These are phyloP conservation scores for Dissophora ornata DNA, from an alignment of 192 early-diverging fungal genomes.

Conservation along the genomic window DNA sequence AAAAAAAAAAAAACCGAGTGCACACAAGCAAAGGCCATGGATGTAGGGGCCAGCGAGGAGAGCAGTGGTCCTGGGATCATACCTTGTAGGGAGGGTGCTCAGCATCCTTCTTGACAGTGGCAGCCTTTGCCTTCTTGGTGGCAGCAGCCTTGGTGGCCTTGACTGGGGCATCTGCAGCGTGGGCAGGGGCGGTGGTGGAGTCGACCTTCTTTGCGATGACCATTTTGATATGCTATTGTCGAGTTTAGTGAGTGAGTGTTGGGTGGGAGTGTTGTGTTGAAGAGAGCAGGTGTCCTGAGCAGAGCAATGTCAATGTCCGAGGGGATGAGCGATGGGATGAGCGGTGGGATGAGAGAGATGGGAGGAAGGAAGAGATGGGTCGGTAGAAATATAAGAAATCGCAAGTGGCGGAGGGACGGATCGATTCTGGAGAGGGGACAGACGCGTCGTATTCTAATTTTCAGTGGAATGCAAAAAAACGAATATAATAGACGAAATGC, in stretches of 20 bases:
- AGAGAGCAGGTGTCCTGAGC: too few relatives aligned
- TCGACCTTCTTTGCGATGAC: conserved; percentile 23
- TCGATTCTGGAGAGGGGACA: too few relatives aligned
- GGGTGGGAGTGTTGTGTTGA: not conserved
- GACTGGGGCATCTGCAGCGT: too few relatives aligned
- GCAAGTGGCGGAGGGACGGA: too few relatives aligned
- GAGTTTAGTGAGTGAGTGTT: not conserved
- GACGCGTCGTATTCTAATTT: too few relatives aligned
- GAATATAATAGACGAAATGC: too few relatives aligned
- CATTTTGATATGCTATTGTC: conserved; percentile 19
- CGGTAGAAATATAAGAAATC: too few relatives aligned
- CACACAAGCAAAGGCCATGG: not conserved
- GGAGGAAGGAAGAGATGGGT: too few relatives aligned
- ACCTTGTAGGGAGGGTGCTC: conserved; percentile 55
- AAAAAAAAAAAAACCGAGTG: conserved; percentile 9
- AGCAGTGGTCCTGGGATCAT: not conserved
- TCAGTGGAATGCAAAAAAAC: too few relatives aligned
- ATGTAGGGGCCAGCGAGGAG: not conserved
- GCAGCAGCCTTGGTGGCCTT: conserved; percentile 35
- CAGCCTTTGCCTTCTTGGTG: conserved; percentile 19
- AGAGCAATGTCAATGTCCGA: too few relatives aligned
- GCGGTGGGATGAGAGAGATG: too few relatives aligned
- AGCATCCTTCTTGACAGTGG: conserved; percentile 41
- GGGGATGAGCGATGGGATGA: too few relatives aligned
- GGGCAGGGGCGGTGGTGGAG: conserved; percentile 13